Evolutionary conservation across 345 rosid species (phyloP), one percentile per base, ranked within the genome.

Genomic region (Hibiscus syriacus): DNA sequence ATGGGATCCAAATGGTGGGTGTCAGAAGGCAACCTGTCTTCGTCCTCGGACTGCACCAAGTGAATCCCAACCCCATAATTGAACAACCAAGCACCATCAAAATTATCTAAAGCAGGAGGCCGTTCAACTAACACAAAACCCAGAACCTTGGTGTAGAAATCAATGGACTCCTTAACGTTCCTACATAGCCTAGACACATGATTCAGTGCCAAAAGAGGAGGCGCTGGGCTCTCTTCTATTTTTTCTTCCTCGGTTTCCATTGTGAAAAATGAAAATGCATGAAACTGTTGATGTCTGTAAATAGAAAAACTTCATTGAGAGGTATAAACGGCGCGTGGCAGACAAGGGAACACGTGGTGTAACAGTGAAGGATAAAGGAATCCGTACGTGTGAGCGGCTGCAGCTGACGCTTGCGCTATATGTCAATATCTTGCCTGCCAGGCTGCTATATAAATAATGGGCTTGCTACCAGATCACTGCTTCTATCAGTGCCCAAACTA

Each of bases 61-160:
- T 91, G 95, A 60, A 88, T 76, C 54, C 92, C 92, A 0, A 86
- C 66, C 0, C 95, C 92, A 71, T 90, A 90, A 70, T 88, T 90
- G 77, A 82, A 86, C 29, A 88, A 55, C 95, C 95, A 88, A 0
- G 92, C 90, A 0, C 92, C 94, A 0, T 81, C 71, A 65, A 82
- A 90, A 11, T 13, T 10, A 16, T 88, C 70, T 0, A 88, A 69
- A 2, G 87, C 71, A 1, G 64, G 71, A 0, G 92, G 89, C 12
- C 90, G 76, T 64, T 90, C 80, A 4, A 74, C 80, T 77, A 70
- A 63, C 27, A 82, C 89, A 71, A 86, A 82, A 3, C 92, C 95
- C 4, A 88, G 83, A 53, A 86, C 85, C 22, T 81, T 80, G 6
- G 80, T 79, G 69, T 88, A 86, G 76, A 90, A 90, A 52, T 85